These are phyloP conservation scores for Pseudocercospora fijiensis DNA, from an alignment of 2,329 filamentous ascomycete genomes.

Conservation along the genomic window DNA sequence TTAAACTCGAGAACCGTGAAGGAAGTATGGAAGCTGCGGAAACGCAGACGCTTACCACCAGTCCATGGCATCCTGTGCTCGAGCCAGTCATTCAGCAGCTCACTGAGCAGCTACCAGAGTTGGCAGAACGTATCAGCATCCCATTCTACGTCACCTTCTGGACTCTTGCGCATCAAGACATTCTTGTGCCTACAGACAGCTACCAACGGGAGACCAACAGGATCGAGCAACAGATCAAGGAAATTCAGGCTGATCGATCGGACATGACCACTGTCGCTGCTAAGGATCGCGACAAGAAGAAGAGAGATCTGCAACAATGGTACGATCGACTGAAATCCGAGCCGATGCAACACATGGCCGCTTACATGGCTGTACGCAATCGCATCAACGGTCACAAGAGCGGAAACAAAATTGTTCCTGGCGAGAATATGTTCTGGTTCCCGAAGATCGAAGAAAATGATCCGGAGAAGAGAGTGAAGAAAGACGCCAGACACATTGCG, in stretches of 20 bases:
- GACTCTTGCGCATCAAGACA: slow-evolving; percentile 80
- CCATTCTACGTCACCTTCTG: slow-evolving; percentile 91
- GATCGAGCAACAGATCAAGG: slow-evolving; percentile 64
- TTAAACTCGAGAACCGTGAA: slow-evolving; percentile 7
- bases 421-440: slow-evolving; percentile 63
- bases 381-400: slow-evolving; percentile 74
- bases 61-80: slow-evolving; percentile 66
- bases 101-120: slow-evolving; percentile 57
- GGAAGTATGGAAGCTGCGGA: slow-evolving; percentile 6
- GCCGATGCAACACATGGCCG: slow-evolving; percentile 66
- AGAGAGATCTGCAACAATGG: slow-evolving; percentile 66
- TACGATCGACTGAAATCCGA: slow-evolving; percentile 71
- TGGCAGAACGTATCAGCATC: slow-evolving; percentile 69
- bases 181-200: slow-evolving; percentile 71
- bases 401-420: slow-evolving; percentile 40
- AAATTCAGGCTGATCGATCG: slow-evolving; percentile 67
- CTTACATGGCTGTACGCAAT: slow-evolving; percentile 65
- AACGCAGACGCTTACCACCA: slow-evolving; percentile 9
- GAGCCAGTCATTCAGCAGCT: slow-evolving; percentile 72
- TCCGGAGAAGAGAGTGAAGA: slow-evolving; percentile 37
- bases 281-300: slow-evolving; percentile 67
- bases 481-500: slow-evolving; percentile 66
- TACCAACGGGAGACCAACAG: slow-evolving; percentile 75
- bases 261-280: slow-evolving; percentile 68
- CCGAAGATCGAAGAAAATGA: slow-evolving; percentile 35